Conservation (phyloP, 2,329 filamentous ascomycete species). For the Penicillium oxalicum region DNA sequence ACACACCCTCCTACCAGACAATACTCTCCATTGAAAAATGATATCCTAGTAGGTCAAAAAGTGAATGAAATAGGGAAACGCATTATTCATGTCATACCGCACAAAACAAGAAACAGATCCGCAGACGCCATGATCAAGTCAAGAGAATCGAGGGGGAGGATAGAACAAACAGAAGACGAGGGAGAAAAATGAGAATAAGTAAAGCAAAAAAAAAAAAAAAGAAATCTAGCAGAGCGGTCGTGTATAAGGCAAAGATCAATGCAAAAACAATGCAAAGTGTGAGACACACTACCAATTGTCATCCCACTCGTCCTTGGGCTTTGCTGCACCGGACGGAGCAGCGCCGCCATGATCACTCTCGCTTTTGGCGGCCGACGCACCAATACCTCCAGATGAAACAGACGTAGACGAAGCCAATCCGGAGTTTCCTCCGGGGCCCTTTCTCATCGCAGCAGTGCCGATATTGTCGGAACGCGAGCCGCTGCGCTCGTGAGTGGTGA, state of each 20-base stretch:
- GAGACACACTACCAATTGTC: conserved; percentile 41
- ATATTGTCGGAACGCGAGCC: conserved; percentile 46
- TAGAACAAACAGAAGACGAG: no score
- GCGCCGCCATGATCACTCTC: conserved; percentile 17
- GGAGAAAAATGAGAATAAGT: no score
- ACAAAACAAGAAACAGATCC: no score
- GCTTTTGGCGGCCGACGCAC: conserved; percentile 13
- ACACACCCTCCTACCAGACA: no score
- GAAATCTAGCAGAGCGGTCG: background rate
- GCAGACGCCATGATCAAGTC: no score
- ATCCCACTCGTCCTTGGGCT: conserved; percentile 55
- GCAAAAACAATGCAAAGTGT: conserved; percentile 1
- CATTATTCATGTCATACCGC: no score
- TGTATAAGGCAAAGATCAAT: background rate
- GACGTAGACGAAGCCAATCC: conserved; percentile 12
- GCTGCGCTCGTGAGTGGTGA: conserved; percentile 21
- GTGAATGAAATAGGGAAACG: no score
- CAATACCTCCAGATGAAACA: conserved; percentile 14
- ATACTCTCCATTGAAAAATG: no score
- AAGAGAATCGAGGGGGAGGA: no score
- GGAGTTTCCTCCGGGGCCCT: conserved; percentile 23
- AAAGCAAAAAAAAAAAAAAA: no score
- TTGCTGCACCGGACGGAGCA: conserved; percentile 21
- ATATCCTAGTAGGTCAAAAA: no score
- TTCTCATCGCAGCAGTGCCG: conserved; percentile 61